Conservation (phyloP, 176 grass and related monocot species). For the Carex parvula region DNA sequence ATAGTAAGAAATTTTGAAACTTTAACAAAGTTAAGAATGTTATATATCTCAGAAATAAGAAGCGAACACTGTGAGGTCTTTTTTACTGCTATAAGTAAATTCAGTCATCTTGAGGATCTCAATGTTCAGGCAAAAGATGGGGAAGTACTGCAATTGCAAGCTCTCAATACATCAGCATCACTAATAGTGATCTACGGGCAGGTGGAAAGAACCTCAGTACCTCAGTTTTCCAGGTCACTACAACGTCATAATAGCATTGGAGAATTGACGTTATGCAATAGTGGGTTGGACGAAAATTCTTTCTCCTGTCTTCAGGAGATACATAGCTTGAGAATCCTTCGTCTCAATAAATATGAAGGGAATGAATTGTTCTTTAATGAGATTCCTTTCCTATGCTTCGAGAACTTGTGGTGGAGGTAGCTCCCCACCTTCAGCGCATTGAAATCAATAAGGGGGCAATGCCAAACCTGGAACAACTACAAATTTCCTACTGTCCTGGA, state of each 20-base stretch:
- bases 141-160: not conserved
- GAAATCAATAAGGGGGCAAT: not conserved
- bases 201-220: not conserved
- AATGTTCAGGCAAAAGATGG: not conserved
- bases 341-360: not conserved
- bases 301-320: not conserved
- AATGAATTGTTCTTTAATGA: not conserved
- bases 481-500: not conserved
- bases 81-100: not conserved
- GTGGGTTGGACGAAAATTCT: not conserved
- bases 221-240: not conserved
- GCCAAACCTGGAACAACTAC: not conserved
- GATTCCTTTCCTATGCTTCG: not conserved
- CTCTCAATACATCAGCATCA: not conserved
- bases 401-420: fast-evolving
- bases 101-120: not conserved
- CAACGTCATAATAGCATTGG: not conserved
- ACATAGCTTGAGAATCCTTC: not conserved
- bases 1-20: not conserved
- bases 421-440: not conserved
- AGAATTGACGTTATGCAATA: fast-evolving
- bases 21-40: not conserved
- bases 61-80: not conserved
- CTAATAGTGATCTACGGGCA: not conserved
- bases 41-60: not conserved